Percentiles rank a stretch among this genome's conserved stretches.
Conservation (phyloP, 1,284 basidiomycete genomes). For the Coniferiporia sulphurascens region DNA sequence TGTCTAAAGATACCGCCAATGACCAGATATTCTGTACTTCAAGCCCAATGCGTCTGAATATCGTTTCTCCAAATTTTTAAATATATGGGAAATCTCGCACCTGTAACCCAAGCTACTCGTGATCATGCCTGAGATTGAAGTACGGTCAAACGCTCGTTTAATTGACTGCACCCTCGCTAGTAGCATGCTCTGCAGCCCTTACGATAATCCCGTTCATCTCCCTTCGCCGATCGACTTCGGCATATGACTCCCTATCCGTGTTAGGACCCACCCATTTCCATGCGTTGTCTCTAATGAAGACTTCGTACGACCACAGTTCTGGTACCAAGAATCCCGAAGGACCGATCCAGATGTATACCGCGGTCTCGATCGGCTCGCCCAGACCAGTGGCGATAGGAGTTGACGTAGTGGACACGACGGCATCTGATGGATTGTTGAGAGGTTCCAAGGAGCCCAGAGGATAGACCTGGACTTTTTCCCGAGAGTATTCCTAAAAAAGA, state of each 20-base stretch:
- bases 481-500: constrained; percentile 60
- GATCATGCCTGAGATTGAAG: too few species aligned
- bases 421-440: constrained; percentile 30
- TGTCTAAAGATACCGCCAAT: too few species aligned
- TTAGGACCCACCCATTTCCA: constrained; percentile 64
- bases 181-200: neutral
- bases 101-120: too few species aligned
- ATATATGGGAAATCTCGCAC: too few species aligned
- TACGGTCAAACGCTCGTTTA: neutral
- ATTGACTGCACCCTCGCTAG: constrained; percentile 1
- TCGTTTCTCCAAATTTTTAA: too few species aligned
- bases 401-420: constrained; percentile 37
- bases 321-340: constrained; percentile 44
- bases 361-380: constrained; percentile 36
- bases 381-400: constrained; percentile 40
- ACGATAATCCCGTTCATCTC: constrained; percentile 27
- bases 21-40: too few species aligned
- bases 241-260: constrained; percentile 35
- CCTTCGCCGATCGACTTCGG: constrained; percentile 40
- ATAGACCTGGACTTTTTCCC: constrained; percentile 49
- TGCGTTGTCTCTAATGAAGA: constrained; percentile 64
- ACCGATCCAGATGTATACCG: constrained; percentile 71
- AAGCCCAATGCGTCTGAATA: too few species aligned
- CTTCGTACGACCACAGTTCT: constrained; percentile 71
- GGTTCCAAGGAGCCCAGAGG: constrained; percentile 42